Base-by-base conservation (phyloP, 2,329 filamentous ascomycete genomes). In the Exophiala oligosperma region DNA sequence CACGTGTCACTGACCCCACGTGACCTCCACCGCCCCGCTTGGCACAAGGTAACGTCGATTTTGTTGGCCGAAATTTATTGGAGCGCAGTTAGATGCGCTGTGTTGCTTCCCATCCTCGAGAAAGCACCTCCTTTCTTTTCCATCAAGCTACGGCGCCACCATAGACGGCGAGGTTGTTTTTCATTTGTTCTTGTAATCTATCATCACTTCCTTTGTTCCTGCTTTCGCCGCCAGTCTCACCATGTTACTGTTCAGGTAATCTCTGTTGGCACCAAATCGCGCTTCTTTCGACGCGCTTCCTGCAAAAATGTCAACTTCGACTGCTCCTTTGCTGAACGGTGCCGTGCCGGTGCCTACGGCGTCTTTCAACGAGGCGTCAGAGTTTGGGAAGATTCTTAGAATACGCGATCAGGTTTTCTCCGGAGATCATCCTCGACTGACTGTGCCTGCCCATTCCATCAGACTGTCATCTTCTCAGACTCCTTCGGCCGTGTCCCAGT, bases 351-450 rank as follows among this genome's bases (percentile, higher is more conserved):
- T 44, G 29, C n/a, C 64, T 43, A 66, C 67, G 29, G 61, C 68
- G 54, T 66, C 70, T 65, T 71, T 79, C 58, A 77, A 81, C 68
- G 84, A 88, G 69, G 75, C 88, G 50, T 74, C 79, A 68, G 85
- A 92, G 74, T 94, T 91, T 78, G 84, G 88, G 70, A 91, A 88
- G 76, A 89, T 97, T 69, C 73, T 96, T 70, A 84, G 81, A 66
- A 86, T 97, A 74, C 88, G 87, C 74, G 89, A 96, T 78, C 81
- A 86, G 66, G 83, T 97, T 67, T 80, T 94, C 71, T 84, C 90
- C 72, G 92, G 92, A 70, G 85, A 82, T 68, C 77, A 79, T 70
- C 81, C 83, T 64, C 79, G 79, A 67, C 78, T 86, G 70, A 84
- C 62, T 49, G 78, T 86, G 62, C 80, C 83, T 65, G 72, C 79